Base-by-base conservation (phyloP, 2,329 filamentous ascomycete species). In the Microthyrium microscopicum region DNA sequence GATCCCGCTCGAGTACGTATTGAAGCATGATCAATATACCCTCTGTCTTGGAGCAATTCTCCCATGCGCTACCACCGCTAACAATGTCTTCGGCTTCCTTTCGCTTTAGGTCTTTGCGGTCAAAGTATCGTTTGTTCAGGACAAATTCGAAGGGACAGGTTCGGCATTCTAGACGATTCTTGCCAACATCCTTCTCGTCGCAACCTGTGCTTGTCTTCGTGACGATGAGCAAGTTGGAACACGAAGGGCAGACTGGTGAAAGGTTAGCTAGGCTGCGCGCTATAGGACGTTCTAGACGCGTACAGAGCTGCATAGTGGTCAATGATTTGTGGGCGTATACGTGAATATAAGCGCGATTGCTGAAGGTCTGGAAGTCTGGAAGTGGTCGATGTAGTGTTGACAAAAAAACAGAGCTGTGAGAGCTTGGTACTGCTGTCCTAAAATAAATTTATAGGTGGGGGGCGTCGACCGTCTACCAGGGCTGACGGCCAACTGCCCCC, bases 101-200 rank as follows among this genome's bases (percentile, higher is more conserved):
- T 52, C 78, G 73, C 58, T 78, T 76, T 65, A 89, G 84, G 20
- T 55, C 53, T 43, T 78, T 77, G 45, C 81, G 78, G 49, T 92
- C 84, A 58, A 73, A 93, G 57, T 83, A 79, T 39, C 75, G 72
- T 47, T 76, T 70, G 43, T 76, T 74, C 48, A 95, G 76, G 37
- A 78, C 63, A 56, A 83, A 84, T 54, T 91, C 76, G 62, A 92
- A 98, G 4, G 89, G 87, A 47, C 89, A 98, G 37, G 84, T 92
- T 38, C 83, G 80, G 61, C 89, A 98, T 58, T 92, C 83, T 56
- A 95, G 83, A 37, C 84, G 77, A 62, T 94, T 94, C 29, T 58
- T 54, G 39, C 57, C 59, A 4, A 46, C 47, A 32, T 42, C 44
- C 37, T 51, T 46, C 15, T 43, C 41, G 33, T 53, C 45, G 20